Conservation (phyloP, 2,329 filamentous ascomycete species). For the Diaporthe humulicola region DNA sequence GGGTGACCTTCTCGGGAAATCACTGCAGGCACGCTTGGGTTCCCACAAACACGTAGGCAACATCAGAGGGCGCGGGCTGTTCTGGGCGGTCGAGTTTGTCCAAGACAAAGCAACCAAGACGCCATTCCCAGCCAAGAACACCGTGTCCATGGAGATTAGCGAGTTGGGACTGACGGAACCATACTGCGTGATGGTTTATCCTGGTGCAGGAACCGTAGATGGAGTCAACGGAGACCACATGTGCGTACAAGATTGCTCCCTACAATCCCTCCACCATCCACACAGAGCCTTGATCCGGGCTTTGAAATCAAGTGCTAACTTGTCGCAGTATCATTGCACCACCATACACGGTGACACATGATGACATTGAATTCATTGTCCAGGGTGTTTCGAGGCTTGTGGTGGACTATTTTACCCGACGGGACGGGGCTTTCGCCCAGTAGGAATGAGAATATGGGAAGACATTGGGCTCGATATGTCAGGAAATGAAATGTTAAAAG, state of each 20-base stretch:
- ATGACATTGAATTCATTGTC: conserved; percentile 70
- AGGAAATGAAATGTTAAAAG: no score
- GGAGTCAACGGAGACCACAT: conserved; percentile 77
- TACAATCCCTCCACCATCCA: not conserved
- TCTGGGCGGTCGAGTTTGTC: conserved; percentile 60
- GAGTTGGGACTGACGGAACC: conserved; percentile 48
- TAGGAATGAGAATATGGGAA: not conserved
- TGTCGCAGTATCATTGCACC: conserved; percentile 69
- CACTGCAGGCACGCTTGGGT: conserved; percentile 48
- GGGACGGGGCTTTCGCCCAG: no score
- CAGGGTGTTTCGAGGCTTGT: conserved; percentile 64
- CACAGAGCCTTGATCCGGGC: not conserved
- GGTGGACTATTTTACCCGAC: conserved; percentile 57
- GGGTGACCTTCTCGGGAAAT: conserved; percentile 48
- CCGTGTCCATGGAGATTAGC: conserved; percentile 51
- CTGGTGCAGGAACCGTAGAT: conserved; percentile 71
- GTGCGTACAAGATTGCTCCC: not conserved
- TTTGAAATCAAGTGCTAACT: not conserved
- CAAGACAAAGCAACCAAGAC: conserved; percentile 49
- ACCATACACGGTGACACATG: conserved; percentile 72
- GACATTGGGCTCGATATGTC: no score
- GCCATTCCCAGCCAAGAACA: conserved; percentile 50
- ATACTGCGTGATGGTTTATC: conserved; percentile 68
- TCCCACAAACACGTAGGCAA: conserved; percentile 56
- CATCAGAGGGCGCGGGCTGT: conserved; percentile 58